Conservation (phyloP, 2,329 filamentous ascomycete genomes). For the Colletotrichum spinosum region DNA sequence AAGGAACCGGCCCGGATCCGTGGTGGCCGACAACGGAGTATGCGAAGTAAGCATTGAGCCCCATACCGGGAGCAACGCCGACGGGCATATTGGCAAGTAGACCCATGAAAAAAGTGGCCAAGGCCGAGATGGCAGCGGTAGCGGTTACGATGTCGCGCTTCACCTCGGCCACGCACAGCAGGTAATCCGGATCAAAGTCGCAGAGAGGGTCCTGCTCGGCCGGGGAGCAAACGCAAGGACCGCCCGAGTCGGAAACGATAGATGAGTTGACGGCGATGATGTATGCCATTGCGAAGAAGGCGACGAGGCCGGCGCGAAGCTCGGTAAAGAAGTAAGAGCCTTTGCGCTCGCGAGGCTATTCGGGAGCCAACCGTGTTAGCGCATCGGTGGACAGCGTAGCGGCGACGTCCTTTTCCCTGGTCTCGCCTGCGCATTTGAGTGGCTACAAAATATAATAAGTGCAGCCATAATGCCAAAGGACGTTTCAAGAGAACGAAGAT, state of each 20-base stretch:
- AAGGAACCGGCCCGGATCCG: constrained; percentile 79
- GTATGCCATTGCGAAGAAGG: constrained; percentile 75
- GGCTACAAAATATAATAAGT: no score
- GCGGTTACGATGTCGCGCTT: constrained; percentile 86
- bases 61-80: constrained; percentile 58
- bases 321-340: constrained; percentile 86
- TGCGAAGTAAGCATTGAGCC: constrained; percentile 88
- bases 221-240: constrained; percentile 79
- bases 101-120: constrained; percentile 87
- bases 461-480: no score
- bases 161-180: constrained; percentile 71
- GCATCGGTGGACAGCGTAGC: no score
- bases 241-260: constrained; percentile 73
- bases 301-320: constrained; percentile 83
- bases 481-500: no score
- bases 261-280: constrained; percentile 66
- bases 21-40: constrained; percentile 81
- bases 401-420: no score
- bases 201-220: constrained; percentile 65
- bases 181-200: constrained; percentile 66
- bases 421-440: no score
- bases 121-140: constrained; percentile 83
- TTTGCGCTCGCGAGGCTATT: constrained; percentile 76
- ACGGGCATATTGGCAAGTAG: constrained; percentile 78
- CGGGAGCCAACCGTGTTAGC: constrained; percentile 31